Conservation (phyloP, 2,329 filamentous ascomycete genomes). For the Pezicula radicicola region DNA sequence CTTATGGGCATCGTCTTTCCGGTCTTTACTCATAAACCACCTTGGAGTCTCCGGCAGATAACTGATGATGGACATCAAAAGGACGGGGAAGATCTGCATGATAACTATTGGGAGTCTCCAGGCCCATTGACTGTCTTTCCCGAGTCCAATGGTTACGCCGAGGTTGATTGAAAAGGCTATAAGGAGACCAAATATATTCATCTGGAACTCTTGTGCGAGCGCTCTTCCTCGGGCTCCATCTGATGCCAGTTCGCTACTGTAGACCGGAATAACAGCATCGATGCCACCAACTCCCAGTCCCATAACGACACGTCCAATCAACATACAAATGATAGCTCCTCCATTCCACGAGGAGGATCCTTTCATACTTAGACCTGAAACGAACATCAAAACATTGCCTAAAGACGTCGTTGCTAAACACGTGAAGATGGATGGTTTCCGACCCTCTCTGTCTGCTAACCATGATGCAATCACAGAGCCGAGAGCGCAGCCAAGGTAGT, state of each 20-base stretch:
- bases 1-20: slow-evolving; percentile 45
- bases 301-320: slow-evolving; percentile 43
- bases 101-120: slow-evolving; percentile 59
- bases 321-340: slow-evolving; percentile 41
- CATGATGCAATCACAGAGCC: slow-evolving; percentile 55
- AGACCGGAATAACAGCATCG: slow-evolving; percentile 58
- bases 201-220: slow-evolving; percentile 60
- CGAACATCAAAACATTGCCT: slow-evolving; percentile 59
- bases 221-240: slow-evolving; percentile 55
- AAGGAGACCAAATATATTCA: slow-evolving; percentile 60
- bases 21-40: slow-evolving; percentile 52
- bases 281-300: slow-evolving; percentile 56
- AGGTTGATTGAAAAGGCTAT: slow-evolving; percentile 60
- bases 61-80: slow-evolving; percentile 49
- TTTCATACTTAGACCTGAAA: slow-evolving; percentile 45
- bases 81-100: slow-evolving; percentile 57
- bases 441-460: slow-evolving; percentile 49
- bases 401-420: slow-evolving; percentile 50
- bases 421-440: slow-evolving; percentile 52
- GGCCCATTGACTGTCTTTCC: slow-evolving; percentile 56
- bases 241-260: slow-evolving; percentile 53
- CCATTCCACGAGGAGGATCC: slow-evolving; percentile 38
- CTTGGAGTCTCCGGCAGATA: slow-evolving; percentile 54
- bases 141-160: slow-evolving; percentile 46
- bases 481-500: slow-evolving; percentile 59